Evolutionary conservation across 2,329 filamentous ascomycete genomes (phyloP), one percentile per base, ranked within the genome.

Genomic region (Pseudogymnoascus sp.): DNA sequence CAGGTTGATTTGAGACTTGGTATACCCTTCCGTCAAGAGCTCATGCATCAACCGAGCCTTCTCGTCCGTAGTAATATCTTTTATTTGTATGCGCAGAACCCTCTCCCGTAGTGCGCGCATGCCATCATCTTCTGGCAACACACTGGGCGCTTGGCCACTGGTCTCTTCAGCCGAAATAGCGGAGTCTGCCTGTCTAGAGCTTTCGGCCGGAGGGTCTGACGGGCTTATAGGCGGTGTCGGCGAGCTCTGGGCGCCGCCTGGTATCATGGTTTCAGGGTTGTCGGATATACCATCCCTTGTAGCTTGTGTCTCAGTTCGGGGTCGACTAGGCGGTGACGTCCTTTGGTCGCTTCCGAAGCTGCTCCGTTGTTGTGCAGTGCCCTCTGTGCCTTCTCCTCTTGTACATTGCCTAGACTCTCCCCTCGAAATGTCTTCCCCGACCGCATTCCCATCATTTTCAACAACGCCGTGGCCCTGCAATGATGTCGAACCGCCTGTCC

Each of bases 31-130:
- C 60, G 85, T 86, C 72, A 93, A 80, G 61, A 89, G 73, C 48
- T 81, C 79, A 72, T 93, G 90, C 74, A 93, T 86, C 69, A 87
- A 76, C 64, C 79, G 82, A 25, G 89, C 89, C 74, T 92, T 92
- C 63, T 90, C 85, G 5, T 78, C 72, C 45, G 80, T 78, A 3
- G 81, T 73, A 58, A 86, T 78, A 25, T 84, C 78, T 66, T 80
- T 79, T 27, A 81, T 78, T 71, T 90, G 87, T 64, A 93, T 87
- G 21, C 77, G 78, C 63, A 88, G 80, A 66, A 94, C 91, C 65
- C 83, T 84, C 65, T 77, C 80, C 68, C 90, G 80, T 68, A 93
- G 73, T 61, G 76, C 74, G 15, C 82, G 79, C 87, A 90, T 92
- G 48, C 90, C 90, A 77, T 94, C 90, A 70, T 93, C 88, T 70